Conservation (phyloP, 2,329 filamentous ascomycete genomes). For the Botrytis byssoidea region DNA sequence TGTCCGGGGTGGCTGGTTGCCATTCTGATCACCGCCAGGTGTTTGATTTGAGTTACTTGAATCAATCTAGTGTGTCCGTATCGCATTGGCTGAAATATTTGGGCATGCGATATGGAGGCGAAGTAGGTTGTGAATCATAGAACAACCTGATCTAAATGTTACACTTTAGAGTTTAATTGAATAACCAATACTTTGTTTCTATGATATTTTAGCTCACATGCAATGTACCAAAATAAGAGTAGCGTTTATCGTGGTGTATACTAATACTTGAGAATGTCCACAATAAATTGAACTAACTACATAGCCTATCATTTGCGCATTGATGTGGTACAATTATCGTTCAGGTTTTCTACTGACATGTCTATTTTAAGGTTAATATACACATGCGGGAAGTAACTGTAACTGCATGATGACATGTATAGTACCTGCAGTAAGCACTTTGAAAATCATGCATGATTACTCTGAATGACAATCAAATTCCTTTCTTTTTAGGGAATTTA, state of each 20-base stretch:
- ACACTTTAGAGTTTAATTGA: not conserved
- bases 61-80: not conserved
- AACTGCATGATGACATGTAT: conserved; percentile 3
- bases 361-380: not conserved
- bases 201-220: not conserved
- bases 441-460: not conserved
- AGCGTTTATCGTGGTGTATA: not conserved
- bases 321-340: not conserved
- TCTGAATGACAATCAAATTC: not conserved
- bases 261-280: not conserved
- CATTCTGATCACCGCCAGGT: not conserved
- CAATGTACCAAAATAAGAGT: not conserved
- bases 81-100: not conserved
- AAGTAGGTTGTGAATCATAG: not conserved
- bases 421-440: conserved; percentile 16
- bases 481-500: not conserved
- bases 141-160: not conserved
- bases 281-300: not conserved
- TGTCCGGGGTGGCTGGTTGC: not conserved
- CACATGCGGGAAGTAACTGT: not conserved
- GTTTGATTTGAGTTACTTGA: not conserved
- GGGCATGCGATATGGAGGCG: not conserved
- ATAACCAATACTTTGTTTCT: not conserved
- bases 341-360: not conserved
- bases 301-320: not conserved